Conservation (phyloP, 805 yeast genomes). For the Yamadazyma olivae region DNA sequence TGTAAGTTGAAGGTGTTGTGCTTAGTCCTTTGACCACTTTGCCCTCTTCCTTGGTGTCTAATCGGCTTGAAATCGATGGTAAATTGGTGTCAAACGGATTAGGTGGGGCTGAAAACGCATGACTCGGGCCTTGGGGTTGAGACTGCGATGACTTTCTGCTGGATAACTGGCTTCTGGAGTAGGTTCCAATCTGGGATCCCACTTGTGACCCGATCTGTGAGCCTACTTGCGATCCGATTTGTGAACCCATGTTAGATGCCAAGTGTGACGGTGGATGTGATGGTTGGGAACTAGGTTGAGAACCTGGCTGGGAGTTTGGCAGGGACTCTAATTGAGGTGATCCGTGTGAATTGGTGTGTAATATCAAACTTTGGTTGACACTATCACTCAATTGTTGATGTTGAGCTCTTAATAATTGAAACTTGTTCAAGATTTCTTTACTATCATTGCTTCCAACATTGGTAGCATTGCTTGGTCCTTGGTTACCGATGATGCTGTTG, state of each 20-base stretch:
- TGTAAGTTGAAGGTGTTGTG: conserved; percentile 32
- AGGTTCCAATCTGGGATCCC: not conserved
- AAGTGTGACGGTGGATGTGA: not conserved
- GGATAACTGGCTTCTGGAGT: too few species aligned
- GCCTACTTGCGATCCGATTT: conserved; percentile 1
- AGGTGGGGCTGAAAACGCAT: not conserved
- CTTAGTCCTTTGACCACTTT: conserved; percentile 27
- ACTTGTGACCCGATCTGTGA: conserved; percentile 2
- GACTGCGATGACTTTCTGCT: conserved; percentile 25
- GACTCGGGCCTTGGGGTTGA: not conserved
- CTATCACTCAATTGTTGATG: conserved; percentile 57
- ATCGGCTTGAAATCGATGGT: conserved; percentile 33
- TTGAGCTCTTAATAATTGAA: conserved; percentile 49
- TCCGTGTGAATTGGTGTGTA: conserved; percentile 26
- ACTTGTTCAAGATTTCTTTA: conserved; percentile 47
- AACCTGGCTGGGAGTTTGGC: conserved; percentile 1
- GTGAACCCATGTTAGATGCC: not conserved
- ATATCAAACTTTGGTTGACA: conserved; percentile 47
- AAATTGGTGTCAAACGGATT: conserved; percentile 12
- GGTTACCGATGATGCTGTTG: not conserved
- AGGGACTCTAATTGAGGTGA: conserved; percentile 3
- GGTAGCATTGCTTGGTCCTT: not conserved
- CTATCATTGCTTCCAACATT: too few species aligned
- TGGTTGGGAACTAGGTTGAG: not conserved
- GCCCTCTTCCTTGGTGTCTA: conserved; percentile 11